Evolutionary conservation across 768 basidiomycete genomes (phyloP), one percentile per base, ranked within the genome.

Genomic region (Mrakia hoshinonis): DNA sequence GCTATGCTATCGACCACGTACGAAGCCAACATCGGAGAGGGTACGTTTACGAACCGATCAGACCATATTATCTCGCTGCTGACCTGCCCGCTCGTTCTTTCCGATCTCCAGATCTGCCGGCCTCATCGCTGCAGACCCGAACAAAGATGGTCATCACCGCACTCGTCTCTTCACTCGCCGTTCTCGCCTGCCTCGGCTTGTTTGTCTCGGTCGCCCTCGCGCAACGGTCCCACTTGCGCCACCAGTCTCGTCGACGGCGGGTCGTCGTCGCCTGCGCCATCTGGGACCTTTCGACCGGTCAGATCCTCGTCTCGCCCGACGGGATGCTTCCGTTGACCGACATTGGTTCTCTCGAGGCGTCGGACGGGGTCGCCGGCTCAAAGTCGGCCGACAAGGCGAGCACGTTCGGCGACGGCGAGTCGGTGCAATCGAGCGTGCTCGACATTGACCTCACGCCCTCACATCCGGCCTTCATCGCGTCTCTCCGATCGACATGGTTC

Each of bases 391-490:
- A 60, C 34, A 26, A 31, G 31, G 29, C 29, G 34, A 60, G 55
- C 55, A 15, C 55, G 31, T 61, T 61, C 22, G 73, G 74, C 4
- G 73, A 76, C 24, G 68, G 66, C 58, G 60, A 24, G 13, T 58
- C 74, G 1, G 72, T 73, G 39, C 74, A 70, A 13, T 77, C 78
- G 7, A 77, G 78, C 6, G 74, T 79, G 12, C 74, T 79, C 18
- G 78, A 79, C 26, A 75, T 81, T 69, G 80, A 81, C 63, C 73
- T 81, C 38, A 76, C 77, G 3, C 72, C 76, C 1, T 75, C 75
- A 22, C 80, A 81, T 58, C 79, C 79, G 13, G 79, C 80, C 0
- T 81, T 81, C 69, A 76, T 80, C 46, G 77, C 77, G 18, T 78
- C 80, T 9, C 66, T 80, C 20, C 76, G 77, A 46, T 72, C 77